phyloP scores from a whole-genome alignment of 1,284 basidiomycete species.

The Melanopsichium pennsylvanicum region DNA sequence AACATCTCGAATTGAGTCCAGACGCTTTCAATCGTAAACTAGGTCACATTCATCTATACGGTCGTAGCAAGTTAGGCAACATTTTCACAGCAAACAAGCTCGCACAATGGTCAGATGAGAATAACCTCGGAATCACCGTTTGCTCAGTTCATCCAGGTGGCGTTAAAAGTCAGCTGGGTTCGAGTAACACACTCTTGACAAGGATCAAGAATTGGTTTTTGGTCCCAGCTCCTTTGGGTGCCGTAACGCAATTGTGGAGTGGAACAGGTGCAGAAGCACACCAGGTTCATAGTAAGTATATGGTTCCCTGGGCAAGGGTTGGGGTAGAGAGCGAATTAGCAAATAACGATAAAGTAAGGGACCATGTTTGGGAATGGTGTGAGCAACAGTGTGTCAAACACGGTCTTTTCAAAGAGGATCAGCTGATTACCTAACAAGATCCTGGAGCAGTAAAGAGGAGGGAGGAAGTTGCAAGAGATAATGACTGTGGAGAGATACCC shows the following conservation, averaged over 20 bases:
- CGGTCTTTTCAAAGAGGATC: neutral
- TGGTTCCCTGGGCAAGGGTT: conserved; percentile 46
- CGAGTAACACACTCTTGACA: conserved; percentile 5
- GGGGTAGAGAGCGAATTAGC: conserved; percentile 31
- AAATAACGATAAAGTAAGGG: conserved; percentile 1
- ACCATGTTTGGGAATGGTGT: conserved; percentile 39
- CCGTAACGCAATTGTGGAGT: conserved; percentile 50
- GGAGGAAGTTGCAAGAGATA: neutral
- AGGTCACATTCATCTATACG: conserved; percentile 37
- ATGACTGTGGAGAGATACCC: neutral
- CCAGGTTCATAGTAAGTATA: conserved; percentile 36
- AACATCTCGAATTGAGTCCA: conserved; percentile 10
- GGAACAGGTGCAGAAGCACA: conserved; percentile 9
- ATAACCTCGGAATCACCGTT: conserved; percentile 31
- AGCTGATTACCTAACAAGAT: neutral
- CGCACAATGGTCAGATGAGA: conserved; percentile 6
- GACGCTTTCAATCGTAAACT: conserved; percentile 5
- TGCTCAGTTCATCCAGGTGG: conserved; percentile 47
- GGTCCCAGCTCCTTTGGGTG: conserved; percentile 26
- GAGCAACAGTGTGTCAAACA: conserved; percentile 37
- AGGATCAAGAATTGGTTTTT: conserved; percentile 31
- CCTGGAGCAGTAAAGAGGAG: neutral
- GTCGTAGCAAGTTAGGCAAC: conserved; percentile 44
- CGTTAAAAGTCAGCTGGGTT: conserved; percentile 24
- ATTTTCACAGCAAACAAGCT: conserved; percentile 32